Base-by-base conservation (phyloP, 2,329 filamentous ascomycete species). In the Aureobasidium sp. region DNA sequence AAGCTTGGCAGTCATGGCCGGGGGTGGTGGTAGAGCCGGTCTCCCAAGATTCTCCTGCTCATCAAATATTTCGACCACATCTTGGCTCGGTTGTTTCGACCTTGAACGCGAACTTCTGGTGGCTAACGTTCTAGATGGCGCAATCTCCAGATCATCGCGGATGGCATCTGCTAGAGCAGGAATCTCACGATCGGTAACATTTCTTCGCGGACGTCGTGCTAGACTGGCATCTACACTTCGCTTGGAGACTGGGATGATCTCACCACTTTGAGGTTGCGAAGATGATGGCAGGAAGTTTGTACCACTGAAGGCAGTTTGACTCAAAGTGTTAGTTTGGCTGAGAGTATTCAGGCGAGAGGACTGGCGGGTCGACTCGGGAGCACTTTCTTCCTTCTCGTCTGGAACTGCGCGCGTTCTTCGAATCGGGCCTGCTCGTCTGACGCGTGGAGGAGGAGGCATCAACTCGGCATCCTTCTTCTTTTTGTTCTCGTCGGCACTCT, bases 11-110 rank as follows among this genome's bases (percentile, higher is more conserved):
- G 61, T 56, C 70, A 71, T 72, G 14, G 65, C 63, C 7, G 69
- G 68, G 37, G 70, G 67, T 27, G 67, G 67, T 22, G 71, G 68
- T 1, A 72, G 66, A 22, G 56, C 64, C n/a, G 70, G 63, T 19
- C 63, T 40, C 9, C 53, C 56, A 44, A 61, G 52, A 56, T 42
- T 39, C 8, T 35, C 64, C 47, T 68, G 67, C 22, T 73, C 70
- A 53, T 74, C 72, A 4, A 70, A 68, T 11, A 74, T 72, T 62
- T 74, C 72, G 39, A 74, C 68, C 5, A 72, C 67, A 48, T 73
- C 72, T 15, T 60, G 57, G 8, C 33, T 49, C 9, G 68, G 61
- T 22, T 68, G 65, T 37, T 62, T 48, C n/a, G 56, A 40, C 24
- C 62, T 63, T 42, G 63, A 60, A 3, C 63, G 60, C 6, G 61